Conservation (phyloP, 768 basidiomycete species). For the Lenzites betulinus region DNA sequence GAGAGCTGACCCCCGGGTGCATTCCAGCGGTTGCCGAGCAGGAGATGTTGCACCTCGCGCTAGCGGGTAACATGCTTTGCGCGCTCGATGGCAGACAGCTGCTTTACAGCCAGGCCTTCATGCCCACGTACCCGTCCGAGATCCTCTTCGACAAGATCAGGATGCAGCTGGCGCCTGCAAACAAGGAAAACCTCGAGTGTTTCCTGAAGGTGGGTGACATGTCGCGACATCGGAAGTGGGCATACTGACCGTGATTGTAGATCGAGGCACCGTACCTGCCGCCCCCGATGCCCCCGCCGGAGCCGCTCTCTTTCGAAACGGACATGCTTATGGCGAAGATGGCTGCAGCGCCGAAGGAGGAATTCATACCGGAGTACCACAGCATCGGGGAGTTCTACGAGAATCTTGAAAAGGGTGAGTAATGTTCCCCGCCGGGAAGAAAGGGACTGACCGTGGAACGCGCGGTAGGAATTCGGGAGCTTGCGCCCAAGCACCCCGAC, state of each 20-base stretch:
- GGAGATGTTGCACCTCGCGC: neutral
- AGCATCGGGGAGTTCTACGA: neutral
- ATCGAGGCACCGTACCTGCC: neutral
- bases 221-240: neutral
- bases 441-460: neutral
- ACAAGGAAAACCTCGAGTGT: neutral
- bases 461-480: neutral
- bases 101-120: neutral
- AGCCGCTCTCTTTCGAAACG: neutral
- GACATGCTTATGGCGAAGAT: neutral
- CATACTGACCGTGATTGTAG: neutral
- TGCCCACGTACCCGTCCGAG: neutral
- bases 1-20: neutral
- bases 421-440: neutral
- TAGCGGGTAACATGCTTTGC: neutral
- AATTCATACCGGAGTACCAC: neutral
- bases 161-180: neutral
- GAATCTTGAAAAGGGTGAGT: neutral
- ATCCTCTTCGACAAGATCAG: neutral
- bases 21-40: neutral
- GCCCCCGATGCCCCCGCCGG: neutral
- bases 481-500: neutral
- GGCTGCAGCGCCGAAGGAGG: neutral
- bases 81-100: neutral
- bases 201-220: neutral